Conservation (phyloP, 2,329 filamentous ascomycete species). For the Diaporthe sp. region DNA sequence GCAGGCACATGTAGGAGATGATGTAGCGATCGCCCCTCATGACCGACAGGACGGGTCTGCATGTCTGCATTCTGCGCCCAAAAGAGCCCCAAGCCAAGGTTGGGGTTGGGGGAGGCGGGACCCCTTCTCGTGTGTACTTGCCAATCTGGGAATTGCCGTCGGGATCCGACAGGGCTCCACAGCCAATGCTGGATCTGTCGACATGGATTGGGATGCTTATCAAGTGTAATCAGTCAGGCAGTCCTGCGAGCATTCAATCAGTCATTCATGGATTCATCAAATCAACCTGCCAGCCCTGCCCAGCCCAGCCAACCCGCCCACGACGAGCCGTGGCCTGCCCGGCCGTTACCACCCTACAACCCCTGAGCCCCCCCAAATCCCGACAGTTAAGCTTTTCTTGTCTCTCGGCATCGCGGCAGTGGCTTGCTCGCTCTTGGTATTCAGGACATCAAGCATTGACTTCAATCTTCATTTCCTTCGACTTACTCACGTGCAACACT, state of each 20-base stretch:
- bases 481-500: background rate
- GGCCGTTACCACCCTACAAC: background rate
- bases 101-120: slow-evolving; percentile 1
- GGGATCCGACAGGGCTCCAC: slow-evolving; percentile 4
- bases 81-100: slow-evolving; percentile 22
- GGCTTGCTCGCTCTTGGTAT: background rate
- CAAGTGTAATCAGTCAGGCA: slow-evolving; percentile 6
- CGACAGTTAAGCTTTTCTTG: slow-evolving; percentile 27
- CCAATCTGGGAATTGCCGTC: slow-evolving; percentile 30
- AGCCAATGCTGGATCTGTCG: slow-evolving; percentile 4
- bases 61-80: background rate
- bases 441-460: background rate
- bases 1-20: slow-evolving; percentile 23
- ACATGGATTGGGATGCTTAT: slow-evolving; percentile 15
- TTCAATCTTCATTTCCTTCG: background rate
- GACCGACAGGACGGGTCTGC: background rate
- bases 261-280: slow-evolving; percentile 32
- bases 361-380: background rate
- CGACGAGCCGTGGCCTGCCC: background rate
- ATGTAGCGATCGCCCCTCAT: slow-evolving; percentile 40
- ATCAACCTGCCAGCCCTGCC: background rate
- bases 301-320: background rate
- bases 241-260: slow-evolving; percentile 23
- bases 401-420: background rate
- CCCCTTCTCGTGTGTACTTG: slow-evolving; percentile 41